Evolutionary conservation across 1,284 basidiomycete genomes (phyloP), one percentile per base, ranked within the genome.

Genomic region (Schizophyllum amplum): DNA sequence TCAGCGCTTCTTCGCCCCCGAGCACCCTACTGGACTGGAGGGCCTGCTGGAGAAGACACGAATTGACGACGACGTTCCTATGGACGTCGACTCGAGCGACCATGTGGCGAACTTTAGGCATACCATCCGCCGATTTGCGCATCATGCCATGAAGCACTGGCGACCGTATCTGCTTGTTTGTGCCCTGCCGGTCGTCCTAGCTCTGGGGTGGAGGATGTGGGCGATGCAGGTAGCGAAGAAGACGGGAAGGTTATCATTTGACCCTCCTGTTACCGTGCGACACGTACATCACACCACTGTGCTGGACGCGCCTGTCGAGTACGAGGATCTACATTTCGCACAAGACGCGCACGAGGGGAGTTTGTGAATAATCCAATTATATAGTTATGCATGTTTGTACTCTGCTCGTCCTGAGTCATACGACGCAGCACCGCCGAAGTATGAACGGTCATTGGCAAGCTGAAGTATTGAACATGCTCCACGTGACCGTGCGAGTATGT

Each of bases 11-110:
- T 89, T 88, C 61, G 79, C 84, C 13, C 85, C 86, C 0, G 87
- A 90, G 65, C 78, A 83, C 61, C 85, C 87, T 2, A 91, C 89
- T 0, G 90, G 89, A 2, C 73, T 92, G 2, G 89, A 92, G 69
- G 73, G 75, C 48, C 69, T 91, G n/a, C 82, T 91, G 58, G 84
- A 84, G 61, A 75, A 74, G 55, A 83, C 87, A 15, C 78, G 77
- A 54, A 69, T 86, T 22, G 85, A 85, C 58, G 75, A 75, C 54
- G 60, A 67, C 59, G 55, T 66, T 52, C 59, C 62, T n/a, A 65
- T 65, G 63, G 33, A 42, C 13, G 17, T 42, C 33, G 33, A 42
- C 33, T 42, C 33, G 3, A 42, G 33, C 33, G 33, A 42, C 33
- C 33, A 42, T 42, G 33, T 42, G 33, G 33, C 33, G 33, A 42